phyloP scores from a whole-genome alignment of 257 asterid genomes.

The Penstemon newberryi region DNA sequence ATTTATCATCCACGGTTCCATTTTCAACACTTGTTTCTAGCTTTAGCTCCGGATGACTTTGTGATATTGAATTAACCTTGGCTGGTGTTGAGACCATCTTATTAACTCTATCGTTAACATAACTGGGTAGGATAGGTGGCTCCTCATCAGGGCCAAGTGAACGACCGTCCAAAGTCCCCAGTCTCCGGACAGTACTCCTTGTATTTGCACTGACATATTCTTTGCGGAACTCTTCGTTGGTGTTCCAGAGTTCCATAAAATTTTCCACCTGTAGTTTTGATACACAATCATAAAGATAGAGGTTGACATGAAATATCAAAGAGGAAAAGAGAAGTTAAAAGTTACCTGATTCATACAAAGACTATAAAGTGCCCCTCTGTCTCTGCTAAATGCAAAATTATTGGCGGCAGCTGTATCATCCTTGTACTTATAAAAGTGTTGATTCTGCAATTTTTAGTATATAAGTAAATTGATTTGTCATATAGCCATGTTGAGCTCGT shows the following conservation, averaged over 20 bases:
- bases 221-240: slow-evolving; percentile 57
- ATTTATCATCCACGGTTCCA: slow-evolving; percentile 24
- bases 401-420: slow-evolving; percentile 57
- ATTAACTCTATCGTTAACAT: slow-evolving; percentile 39
- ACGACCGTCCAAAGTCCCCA: slow-evolving; percentile 90
- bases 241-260: slow-evolving; percentile 76
- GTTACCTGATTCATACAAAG: slow-evolving; percentile 66
- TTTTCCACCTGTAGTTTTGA: slow-evolving; percentile 56
- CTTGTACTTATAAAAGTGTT: slow-evolving; percentile 62
- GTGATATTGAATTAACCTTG: slow-evolving; percentile 31
- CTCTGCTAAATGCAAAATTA: slow-evolving; percentile 48
- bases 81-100: slow-evolving; percentile 35
- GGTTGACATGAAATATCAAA: slow-evolving; percentile 3
- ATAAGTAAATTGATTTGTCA: slow-evolving; percentile 14
- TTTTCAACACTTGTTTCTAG: slow-evolving; percentile 34
- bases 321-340: slow-evolving; percentile 5
- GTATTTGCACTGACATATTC: slow-evolving; percentile 61
- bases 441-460: slow-evolving; percentile 60
- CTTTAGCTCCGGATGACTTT: slow-evolving; percentile 38
- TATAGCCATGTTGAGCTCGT: background rate
- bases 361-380: slow-evolving; percentile 52
- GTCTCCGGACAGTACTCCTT: slow-evolving; percentile 70
- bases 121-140: slow-evolving; percentile 55
- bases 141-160: slow-evolving; percentile 82
- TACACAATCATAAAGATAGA: slow-evolving; percentile 6